Evolutionary conservation across 768 basidiomycete genomes (phyloP), one percentile per base, ranked within the genome.

Genomic region (Boletus huronensis): DNA sequence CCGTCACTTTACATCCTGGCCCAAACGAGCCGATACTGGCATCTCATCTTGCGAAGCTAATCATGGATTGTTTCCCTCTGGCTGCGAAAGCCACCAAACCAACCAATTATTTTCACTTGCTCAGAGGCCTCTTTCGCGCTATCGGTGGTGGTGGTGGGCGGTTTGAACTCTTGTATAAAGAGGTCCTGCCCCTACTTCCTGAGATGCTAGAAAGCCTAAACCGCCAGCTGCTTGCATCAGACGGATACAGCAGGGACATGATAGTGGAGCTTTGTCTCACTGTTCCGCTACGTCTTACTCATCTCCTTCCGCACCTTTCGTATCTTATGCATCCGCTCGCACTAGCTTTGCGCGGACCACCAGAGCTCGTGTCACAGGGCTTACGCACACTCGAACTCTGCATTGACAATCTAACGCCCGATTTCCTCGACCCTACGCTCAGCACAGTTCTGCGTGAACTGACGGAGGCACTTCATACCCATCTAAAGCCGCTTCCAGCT

Each of bases 251-350:
- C 49, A 81, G 89, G 50, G 97, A 99, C 70, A 87, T 98, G 76
- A 90, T 98, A 63, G 94, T 96, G 53, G 97, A 99, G 66, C 84
- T 99, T 43, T 96, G 93, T 69, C 83, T 99, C 47, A 99, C 97
- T 4, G 96, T 98, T 21, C 97, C 97, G 2, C 78, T 98, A 31
- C 88, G 97, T 35, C 77, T 99, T 17, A 98, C 95, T 2, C 94
- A 98, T 70, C 84, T 99, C 29, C 82, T 98, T 19, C 97, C 97
- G 1, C 93, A 97, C 73, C 82, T 99, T 46, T 84, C 86, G 16
- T 95, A 98, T 65, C 79, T 99, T 53, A 98, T 98, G 95, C 90
- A 93, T 60, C 97, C 97, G 0, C 79, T 99, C 28, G 93, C 95
- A 3, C 78, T 95, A 47, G 94, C 97, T 8, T 75, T 99, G 48